Conservation (phyloP, 1,284 basidiomycete genomes). For the Cryptococcus sp. region DNA sequence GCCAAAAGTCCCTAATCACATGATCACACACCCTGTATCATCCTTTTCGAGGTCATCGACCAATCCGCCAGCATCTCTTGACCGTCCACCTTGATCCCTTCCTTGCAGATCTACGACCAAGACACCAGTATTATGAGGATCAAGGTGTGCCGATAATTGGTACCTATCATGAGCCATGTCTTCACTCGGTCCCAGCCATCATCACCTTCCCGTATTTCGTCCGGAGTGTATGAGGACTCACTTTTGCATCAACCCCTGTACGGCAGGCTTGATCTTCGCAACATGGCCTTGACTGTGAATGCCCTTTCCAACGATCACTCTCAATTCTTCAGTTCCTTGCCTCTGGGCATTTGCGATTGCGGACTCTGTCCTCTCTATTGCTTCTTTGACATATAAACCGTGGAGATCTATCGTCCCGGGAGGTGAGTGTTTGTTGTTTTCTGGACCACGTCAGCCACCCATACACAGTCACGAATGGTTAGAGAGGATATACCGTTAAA, state of each 20-base stretch:
- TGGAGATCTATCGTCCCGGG: constrained; percentile 81
- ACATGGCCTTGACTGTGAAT: constrained; percentile 75
- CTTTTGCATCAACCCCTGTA: constrained; percentile 81
- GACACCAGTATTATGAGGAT: constrained; percentile 79
- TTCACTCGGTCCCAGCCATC: neutral
- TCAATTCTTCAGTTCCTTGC: constrained; percentile 65
- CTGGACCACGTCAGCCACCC: constrained; percentile 45
- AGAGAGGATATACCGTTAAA: constrained; percentile 58
- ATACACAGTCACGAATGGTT: neutral
- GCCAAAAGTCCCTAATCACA: constrained; percentile 51
- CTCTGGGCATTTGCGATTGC: constrained; percentile 65
- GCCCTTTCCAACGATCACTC: constrained; percentile 87
- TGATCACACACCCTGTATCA: constrained; percentile 62
- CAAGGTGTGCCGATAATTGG: constrained; percentile 68
- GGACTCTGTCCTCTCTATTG: constrained; percentile 65
- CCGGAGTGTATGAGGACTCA: constrained; percentile 17
- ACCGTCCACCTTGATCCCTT: constrained; percentile 50
- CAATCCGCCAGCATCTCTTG: constrained; percentile 49
- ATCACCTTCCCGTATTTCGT: neutral
- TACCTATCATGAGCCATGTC: constrained; percentile 52
- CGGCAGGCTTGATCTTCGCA: constrained; percentile 89
- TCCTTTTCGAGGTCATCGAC: constrained; percentile 59
- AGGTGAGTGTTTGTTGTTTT: constrained; percentile 74
- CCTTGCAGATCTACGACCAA: constrained; percentile 71
- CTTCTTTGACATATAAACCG: constrained; percentile 89